Evolutionary conservation across 805 yeast species (phyloP), one percentile per base, ranked within the genome.

Genomic region (Ogataea sp.): DNA sequence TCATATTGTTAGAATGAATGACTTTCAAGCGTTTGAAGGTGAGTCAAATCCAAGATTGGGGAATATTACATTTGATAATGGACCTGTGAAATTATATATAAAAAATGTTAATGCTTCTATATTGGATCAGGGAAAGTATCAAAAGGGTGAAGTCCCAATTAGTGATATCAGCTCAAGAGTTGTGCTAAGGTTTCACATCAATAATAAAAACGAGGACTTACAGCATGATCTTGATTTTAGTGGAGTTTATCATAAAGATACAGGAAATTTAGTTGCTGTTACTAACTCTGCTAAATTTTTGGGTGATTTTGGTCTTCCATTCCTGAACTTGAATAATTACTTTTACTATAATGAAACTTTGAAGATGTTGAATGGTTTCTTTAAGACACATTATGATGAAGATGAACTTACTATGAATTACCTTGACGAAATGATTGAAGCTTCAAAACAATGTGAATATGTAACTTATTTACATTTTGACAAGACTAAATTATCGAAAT

Each of bases 401-500:
- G 71, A 73, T 16, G 61, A 61, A 20, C 52, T 55, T 15, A 49
- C 74, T 48, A 67, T 65, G 38, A 47, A 43, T 16, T 46, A 61
- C 16, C 55, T 72, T 3, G 59, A 58, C 15, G 10, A 34, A 2
- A 48, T 55, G 31, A 48, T 52, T 4, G 59, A 57, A 16, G 15
- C 32, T 1, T 48, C 56, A 28, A 49, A 51, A 14, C 70, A 62
- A 43, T 89, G 97, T 59, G 97, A 89, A 55, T 78, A 69, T 45
- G 61, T 87, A 16, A 58, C 75, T 0, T 88, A 71, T 50, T 64
- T 86, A 36, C 95, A 87, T 51, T 56, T 84, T 16, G 73, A 73
- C 29, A 73, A 82, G n/a, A 76, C 87, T 14, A 65, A 67, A 11
- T 65, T 73, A 26, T 64, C 74, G 4, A 61, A 62, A 16, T 65